Base-by-base conservation (phyloP, 2,329 filamentous ascomycete species). In the Tothia fuscella region DNA sequence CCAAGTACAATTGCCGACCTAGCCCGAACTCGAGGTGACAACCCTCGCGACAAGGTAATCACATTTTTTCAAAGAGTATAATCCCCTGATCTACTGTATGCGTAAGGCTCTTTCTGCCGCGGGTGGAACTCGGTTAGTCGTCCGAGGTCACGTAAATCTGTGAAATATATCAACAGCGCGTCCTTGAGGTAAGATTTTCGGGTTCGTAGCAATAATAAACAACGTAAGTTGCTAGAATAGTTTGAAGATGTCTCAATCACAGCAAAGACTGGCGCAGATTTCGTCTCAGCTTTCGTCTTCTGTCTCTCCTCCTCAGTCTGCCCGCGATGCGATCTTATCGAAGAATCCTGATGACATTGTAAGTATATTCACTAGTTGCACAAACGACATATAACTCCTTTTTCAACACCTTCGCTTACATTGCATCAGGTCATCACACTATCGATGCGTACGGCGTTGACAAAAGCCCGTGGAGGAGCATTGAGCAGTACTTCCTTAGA, bases 281-380 rank as follows among this genome's bases (percentile, higher is more conserved):
- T 32, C 33, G 14, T 26, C 24, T 35, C 41, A 43, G 14, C 21
- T 43, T 19, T 33, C 28, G 21, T 24, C 31, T n/a, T n/a, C 16
- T 9, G 25, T 24, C 17, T 21, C 21, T 16, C 31, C 31, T n/a
- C 13, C 16, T 9, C 17, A 21, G 22, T 21, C 21, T 16, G 24
- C 26, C 20, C 36, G 30, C 14, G 32, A 21, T 16, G 33, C 19
- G 14, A 35, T 43, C n/a, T 24, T 43, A 17, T 24, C 19, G 14
- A 43, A 43, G 41, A 38, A 43, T 12, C 41, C 41, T 4, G 34
- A 43, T 31, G 41, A 43, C 19, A 43, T 43, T 22, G 41, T 40
- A 21, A 21, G 38, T 32, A 7, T 2, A 20, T 7, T 40, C 10
- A 19, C 9, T n/a, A 16, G 7, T 29, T 29, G 26, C 26, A 29